Evolutionary conservation across 2,329 filamentous ascomycete species (phyloP).

Genomic region (Polychaeton citri): DNA sequence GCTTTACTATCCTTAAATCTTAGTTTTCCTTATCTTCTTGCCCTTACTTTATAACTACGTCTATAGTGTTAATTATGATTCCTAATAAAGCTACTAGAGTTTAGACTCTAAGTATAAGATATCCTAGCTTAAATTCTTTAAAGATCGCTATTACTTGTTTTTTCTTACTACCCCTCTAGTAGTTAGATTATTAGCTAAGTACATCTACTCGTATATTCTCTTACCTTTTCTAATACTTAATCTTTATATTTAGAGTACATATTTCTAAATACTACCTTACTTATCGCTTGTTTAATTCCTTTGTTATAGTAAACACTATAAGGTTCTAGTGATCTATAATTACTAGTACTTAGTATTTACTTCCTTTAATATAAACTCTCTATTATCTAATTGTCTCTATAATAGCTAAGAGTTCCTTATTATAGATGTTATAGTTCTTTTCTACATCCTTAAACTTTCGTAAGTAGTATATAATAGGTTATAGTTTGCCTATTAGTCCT

Average conservation of each 20-base stretch:
- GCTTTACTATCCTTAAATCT: background rate
- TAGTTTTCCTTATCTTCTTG: background rate
- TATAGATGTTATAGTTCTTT: slow-evolving; percentile 5
- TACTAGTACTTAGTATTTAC: background rate
- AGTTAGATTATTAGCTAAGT: background rate
- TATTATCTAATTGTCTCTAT: too few relatives aligned
- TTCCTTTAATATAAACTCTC: too few relatives aligned
- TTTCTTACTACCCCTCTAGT: background rate
- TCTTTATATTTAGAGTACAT: background rate
- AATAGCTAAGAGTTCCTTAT: too few relatives aligned
- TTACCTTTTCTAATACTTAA: background rate
- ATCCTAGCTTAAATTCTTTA: background rate
- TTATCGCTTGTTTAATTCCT: background rate
- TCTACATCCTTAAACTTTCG: slow-evolving; percentile 5
- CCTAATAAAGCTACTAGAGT: background rate
- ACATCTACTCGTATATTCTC: background rate
- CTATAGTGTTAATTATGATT: background rate
- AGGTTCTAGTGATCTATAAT: background rate
- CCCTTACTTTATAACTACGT: background rate
- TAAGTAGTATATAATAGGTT: slow-evolving; percentile 7
- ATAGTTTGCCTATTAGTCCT: slow-evolving; percentile 2
- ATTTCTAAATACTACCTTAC: background rate
- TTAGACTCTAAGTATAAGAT: background rate
- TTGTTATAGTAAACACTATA: background rate
- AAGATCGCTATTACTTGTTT: background rate